These are phyloP conservation scores for Poa pratensis DNA, from an alignment of 176 grass and related monocot species.

Conservation along the genomic window DNA sequence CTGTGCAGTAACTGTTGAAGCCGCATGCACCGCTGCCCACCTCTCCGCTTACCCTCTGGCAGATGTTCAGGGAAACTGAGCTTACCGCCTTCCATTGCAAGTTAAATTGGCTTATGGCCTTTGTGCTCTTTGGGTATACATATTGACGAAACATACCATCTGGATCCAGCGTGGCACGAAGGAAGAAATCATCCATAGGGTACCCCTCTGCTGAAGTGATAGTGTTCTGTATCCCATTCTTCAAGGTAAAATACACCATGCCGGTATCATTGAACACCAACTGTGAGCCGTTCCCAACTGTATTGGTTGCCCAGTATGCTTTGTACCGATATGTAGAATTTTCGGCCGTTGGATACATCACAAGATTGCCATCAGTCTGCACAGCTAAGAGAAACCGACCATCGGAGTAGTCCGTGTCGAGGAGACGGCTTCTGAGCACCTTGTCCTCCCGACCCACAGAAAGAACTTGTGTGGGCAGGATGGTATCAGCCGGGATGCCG, in stretches of 20 bases:
- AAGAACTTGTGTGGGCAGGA: constrained; percentile 36
- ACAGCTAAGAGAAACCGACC: constrained; percentile 14
- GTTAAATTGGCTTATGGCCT: background rate
- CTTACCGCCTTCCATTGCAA: background rate
- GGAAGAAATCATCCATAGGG: background rate
- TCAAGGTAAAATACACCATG: background rate
- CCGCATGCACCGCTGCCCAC: constrained; percentile 4
- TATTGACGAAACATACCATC: constrained; percentile 32
- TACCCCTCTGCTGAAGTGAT: background rate
- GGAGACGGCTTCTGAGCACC: background rate
- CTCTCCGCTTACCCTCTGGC: fast-evolving
- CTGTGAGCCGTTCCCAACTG: constrained; percentile 18
- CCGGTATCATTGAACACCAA: constrained; percentile 41
- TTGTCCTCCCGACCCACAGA: background rate
- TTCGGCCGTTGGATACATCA: background rate
- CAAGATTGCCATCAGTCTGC: constrained; percentile 24
- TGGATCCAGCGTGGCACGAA: background rate
- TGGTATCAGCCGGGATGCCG: background rate
- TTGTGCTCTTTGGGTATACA: constrained; percentile 6
- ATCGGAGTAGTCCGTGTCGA: background rate
- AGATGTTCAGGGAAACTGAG: background rate
- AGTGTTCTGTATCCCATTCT: background rate
- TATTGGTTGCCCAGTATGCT: background rate
- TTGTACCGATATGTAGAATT: background rate
- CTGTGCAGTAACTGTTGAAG: constrained; percentile 30